A percentile compares a stretch with the other conserved stretches of the same genome.
Conservation (phyloP, 495 filamentous ascomycete genomes). For the Penicillium crystallinum region DNA sequence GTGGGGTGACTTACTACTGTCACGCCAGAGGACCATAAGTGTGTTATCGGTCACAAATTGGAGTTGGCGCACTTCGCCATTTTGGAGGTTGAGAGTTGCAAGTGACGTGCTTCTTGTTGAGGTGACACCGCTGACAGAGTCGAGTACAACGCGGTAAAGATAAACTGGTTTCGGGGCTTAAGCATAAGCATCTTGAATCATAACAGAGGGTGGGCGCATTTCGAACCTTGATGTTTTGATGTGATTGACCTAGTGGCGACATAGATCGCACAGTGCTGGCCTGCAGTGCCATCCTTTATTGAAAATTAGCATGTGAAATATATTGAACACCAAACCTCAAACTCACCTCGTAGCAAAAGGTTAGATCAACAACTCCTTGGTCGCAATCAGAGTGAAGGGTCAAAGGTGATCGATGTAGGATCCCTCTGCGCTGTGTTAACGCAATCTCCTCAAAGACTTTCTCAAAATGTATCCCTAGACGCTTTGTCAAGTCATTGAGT, state of each 20-base stretch:
- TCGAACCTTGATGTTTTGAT: conserved; percentile 32
- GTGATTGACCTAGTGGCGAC: conserved; percentile 29
- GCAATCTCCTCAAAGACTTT: conserved; percentile 54
- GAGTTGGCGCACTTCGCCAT: conserved; percentile 45
- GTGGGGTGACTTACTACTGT: conserved; percentile 30
- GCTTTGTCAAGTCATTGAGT: conserved; percentile 47
- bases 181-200: not conserved
- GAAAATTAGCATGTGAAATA: not conserved
- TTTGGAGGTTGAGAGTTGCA: conserved; percentile 36
- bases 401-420: conserved; percentile 49
- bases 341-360: conserved; percentile 35
- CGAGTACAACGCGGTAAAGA: conserved; percentile 45
- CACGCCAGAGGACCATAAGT: conserved; percentile 46
- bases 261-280: conserved; percentile 32
- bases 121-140: conserved; percentile 52
- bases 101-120: conserved; percentile 40
- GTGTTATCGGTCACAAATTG: conserved; percentile 53
- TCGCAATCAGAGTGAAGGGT: conserved; percentile 42
- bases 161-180: conserved; percentile 31
- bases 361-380: conserved; percentile 28
- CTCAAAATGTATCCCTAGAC: conserved; percentile 49
- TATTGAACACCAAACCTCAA: not conserved
- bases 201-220: not conserved
- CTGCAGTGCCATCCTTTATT: conserved; percentile 16
- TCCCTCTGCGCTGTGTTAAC: conserved; percentile 51